Evolutionary conservation across 2,329 filamentous ascomycete genomes (phyloP), one percentile per base, ranked within the genome.

Genomic region (Dothidotthia symphoricarpi): DNA sequence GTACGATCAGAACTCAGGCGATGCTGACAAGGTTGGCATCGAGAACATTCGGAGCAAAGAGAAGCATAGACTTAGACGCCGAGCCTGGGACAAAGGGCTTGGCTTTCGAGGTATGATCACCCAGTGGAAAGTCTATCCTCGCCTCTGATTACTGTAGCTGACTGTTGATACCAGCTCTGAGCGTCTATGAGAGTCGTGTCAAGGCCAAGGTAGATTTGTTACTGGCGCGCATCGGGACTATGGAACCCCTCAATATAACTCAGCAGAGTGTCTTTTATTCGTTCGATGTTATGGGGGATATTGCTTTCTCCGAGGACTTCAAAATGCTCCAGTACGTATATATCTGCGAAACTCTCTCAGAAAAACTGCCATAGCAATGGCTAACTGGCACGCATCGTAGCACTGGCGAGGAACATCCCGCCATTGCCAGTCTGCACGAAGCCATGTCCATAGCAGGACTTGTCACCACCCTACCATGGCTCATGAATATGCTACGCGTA

Each of bases 221-320:
- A 14, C 16, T 38, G 28, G n/a, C n/a, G 13, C 36, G 31, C 16
- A n/a, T 38, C n/a, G 16, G 25, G 16, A 38, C 26, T 28, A 28
- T 5, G 12, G 14, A 28, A 6, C 26, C 26, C 9, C 63, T 38
- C 4, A 24, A 38, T 30, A 27, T 32, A 26, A 31, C 36, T 11
- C 57, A 67, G 29, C 69, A 63, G 55, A 68, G 71, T 45, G 65
- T 61, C 24, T 56, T 64, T n/a, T 72, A 64, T 49, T 60, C 49
- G 9, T 72, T 69, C 44, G 69, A 72, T 49, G 57, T 71, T 16
- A 70, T 72, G 64, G 67, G 69, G 2, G 57, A 63, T 10, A 47
- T 73, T 13, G 65, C 66, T 1, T 73, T 72, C 45, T 67, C 64
- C 4, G 53, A 61, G 37, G 51, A 68, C 31, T 68, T 67, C 39